Base-by-base conservation (phyloP, 495 filamentous ascomycete species). In the Bacidia gigantensis region DNA sequence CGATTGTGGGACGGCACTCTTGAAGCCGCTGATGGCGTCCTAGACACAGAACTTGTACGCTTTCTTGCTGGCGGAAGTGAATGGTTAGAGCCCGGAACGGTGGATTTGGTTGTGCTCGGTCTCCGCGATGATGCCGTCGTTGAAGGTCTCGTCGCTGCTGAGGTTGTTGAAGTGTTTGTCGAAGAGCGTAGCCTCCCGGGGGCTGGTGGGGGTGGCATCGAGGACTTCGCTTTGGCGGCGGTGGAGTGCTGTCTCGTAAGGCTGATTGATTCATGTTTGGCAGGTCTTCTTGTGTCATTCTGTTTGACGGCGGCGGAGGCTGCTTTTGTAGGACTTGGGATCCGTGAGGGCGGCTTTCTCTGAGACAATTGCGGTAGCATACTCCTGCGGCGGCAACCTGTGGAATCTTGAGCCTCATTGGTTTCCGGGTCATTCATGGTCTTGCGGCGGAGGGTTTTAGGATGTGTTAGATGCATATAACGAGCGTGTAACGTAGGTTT, bases 301-400 rank as follows among this genome's bases (percentile, higher is more conserved):
- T 14, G 29, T 35, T 35, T 35, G 14, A 35, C 29, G 12, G 41
- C 17, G 9, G 41, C 9, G 7, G 14, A 17, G 9, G 41, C 5
- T 22, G 12, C 9, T 17, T 44, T 44, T 18, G 41, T 44, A 5
- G 41, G 41, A 17, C 41, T 44, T 18, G 41, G 41, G 17, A 44
- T 44, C 5, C 41, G 41, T 17, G 41, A 17, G 9, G 41, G 9
- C 9, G 14, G 9, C 41, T 44, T 44, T 7, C 20, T 44, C 7
- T 44, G 41, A 5, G 41, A n/a, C 14, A 44, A 46, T 39, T 56
- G 48, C 40, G 53, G 53, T 17, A 56, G 53, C 48, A 56, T 56
- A 41, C 48, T 56, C 38, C 26, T 51, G 12, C 41, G 53, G 45
- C 53, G 40, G 21, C 40, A 14, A 12, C 7, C 12, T 14, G 17